phyloP scores from a whole-genome alignment of 805 yeast genomes.

The Lachancea thermotolerans region DNA sequence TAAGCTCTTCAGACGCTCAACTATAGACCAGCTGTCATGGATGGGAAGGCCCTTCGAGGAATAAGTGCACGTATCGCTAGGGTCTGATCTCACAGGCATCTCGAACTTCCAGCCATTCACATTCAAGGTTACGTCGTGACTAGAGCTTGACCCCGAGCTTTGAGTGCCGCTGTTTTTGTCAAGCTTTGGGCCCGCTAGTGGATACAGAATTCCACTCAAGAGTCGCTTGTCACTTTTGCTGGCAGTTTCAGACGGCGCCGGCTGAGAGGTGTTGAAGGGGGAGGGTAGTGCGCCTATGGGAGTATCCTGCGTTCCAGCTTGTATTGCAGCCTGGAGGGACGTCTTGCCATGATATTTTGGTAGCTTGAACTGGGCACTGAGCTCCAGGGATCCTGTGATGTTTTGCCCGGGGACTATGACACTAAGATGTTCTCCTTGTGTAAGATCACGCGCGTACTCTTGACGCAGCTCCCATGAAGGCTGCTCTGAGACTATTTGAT shows the following conservation, averaged over 20 bases:
- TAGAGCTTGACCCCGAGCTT: neutral
- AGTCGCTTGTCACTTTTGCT: conserved; percentile 20
- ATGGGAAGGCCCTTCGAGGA: conserved; percentile 41
- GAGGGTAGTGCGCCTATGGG: conserved; percentile 20
- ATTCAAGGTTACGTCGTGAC: conserved; percentile 13
- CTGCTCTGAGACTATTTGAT: conserved; percentile 23
- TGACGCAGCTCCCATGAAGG: conserved; percentile 21
- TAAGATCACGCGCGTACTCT: conserved; percentile 18
- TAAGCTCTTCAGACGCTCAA: conserved; percentile 27
- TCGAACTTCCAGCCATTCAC: conserved; percentile 32
- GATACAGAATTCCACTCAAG: conserved; percentile 19
- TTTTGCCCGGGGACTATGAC: conserved; percentile 28
- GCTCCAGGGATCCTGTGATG: conserved; percentile 28
- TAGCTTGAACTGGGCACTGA: conserved; percentile 26
- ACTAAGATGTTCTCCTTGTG: conserved; percentile 22
- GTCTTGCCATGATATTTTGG: conserved; percentile 31
- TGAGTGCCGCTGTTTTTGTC: conserved; percentile 7
- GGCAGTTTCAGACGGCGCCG: neutral
- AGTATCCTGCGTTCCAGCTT: conserved; percentile 21
- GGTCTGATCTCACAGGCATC: conserved; percentile 22
- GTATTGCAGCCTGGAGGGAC: conserved; percentile 27
- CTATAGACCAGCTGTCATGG: conserved; percentile 28
- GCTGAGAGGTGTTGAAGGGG: neutral
- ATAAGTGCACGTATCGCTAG: conserved; percentile 12
- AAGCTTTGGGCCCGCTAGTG: conserved; percentile 10